phyloP scores from a whole-genome alignment of 2,329 filamentous ascomycete species.

The Aspergillus novoparasiticus region DNA sequence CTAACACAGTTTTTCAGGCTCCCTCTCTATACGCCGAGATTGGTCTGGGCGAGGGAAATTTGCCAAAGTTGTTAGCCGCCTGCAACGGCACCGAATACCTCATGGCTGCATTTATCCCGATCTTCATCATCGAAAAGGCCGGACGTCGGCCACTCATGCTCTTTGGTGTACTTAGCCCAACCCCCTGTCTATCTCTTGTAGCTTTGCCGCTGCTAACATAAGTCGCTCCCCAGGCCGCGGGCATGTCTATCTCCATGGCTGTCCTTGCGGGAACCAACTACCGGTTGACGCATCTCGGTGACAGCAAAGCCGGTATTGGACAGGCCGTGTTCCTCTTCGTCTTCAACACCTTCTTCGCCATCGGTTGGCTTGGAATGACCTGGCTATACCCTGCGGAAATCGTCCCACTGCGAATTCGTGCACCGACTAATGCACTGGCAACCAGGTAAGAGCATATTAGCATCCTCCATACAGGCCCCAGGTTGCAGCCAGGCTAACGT shows the following conservation, averaged over 20 bases:
- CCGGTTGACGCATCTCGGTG: conserved; percentile 31
- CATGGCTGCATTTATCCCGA: conserved; percentile 51
- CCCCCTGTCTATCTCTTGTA: not conserved
- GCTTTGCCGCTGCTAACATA: conserved; percentile 53
- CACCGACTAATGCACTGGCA: conserved; percentile 64
- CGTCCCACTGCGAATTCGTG: conserved; percentile 60
- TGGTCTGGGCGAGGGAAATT: conserved; percentile 20
- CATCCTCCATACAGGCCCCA: conserved; percentile 60
- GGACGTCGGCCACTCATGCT: conserved; percentile 70
- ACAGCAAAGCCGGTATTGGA: conserved; percentile 43
- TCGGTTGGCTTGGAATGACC: conserved; percentile 65
- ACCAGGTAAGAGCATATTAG: conserved; percentile 62
- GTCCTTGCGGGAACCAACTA: conserved; percentile 49
- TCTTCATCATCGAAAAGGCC: conserved; percentile 54
- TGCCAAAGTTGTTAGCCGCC: conserved; percentile 52
- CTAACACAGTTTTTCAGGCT: conserved; percentile 17
- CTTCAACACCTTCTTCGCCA: conserved; percentile 69
- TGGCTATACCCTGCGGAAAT: conserved; percentile 57
- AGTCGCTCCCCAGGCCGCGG: conserved; percentile 54
- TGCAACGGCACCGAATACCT: conserved; percentile 59
- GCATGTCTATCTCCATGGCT: conserved; percentile 68
- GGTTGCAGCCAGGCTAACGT: conserved; percentile 42
- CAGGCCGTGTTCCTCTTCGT: conserved; percentile 57
- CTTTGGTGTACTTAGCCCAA: conserved; percentile 62
- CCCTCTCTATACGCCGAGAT: conserved; percentile 24